Base-by-base conservation (phyloP, 176 grass and related monocot species). In the Zea luxurians region DNA sequence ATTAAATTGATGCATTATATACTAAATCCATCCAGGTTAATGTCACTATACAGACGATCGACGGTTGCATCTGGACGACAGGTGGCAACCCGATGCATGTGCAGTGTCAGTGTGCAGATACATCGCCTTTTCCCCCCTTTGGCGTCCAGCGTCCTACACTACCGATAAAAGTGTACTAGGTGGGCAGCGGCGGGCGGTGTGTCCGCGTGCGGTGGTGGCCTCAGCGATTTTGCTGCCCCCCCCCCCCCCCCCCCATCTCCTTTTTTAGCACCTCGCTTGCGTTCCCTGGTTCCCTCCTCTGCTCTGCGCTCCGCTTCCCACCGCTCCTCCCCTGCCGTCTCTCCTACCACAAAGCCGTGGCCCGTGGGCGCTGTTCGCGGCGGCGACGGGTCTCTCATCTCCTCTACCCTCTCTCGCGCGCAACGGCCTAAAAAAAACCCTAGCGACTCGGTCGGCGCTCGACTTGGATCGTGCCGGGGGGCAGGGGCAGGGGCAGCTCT, bases 341-440 rank as follows among this genome's bases (percentile, higher is more conserved):
- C 80, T 27, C 47, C 45, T 12, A 68, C 71, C 46, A 37, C 86
- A 76, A 83, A 88, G 66, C 66, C 83, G 71, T 85, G 72, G 58
- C 7, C n/a, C 54, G 54, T 20, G 7, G 54, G 64, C 77, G 80
- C 69, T 65, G 77, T 69, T 75, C 57, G 55, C 81, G 40, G 75
- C 86, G 86, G 75, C 81, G 86, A 69, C 81, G 70, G 62, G 64
- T 43, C 86, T 71, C 78, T 62, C 86, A 27, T 46, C 76, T 9
- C 44, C 20, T 13, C 66, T 21, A 16, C 5, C 16, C 4, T 27
- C 83, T 52, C 75, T 34, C 82, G 65, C 58, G 47, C 47, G 76
- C 73, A 69, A 55, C 76, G 0, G 52, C 64, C 64, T 75, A 77
- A 42, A 84, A 84, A 27, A 82, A 88, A 11, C 47, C 82, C 71